Base-by-base conservation (phyloP, 2,329 filamentous ascomycete genomes). In the Eutypella sp. region DNA sequence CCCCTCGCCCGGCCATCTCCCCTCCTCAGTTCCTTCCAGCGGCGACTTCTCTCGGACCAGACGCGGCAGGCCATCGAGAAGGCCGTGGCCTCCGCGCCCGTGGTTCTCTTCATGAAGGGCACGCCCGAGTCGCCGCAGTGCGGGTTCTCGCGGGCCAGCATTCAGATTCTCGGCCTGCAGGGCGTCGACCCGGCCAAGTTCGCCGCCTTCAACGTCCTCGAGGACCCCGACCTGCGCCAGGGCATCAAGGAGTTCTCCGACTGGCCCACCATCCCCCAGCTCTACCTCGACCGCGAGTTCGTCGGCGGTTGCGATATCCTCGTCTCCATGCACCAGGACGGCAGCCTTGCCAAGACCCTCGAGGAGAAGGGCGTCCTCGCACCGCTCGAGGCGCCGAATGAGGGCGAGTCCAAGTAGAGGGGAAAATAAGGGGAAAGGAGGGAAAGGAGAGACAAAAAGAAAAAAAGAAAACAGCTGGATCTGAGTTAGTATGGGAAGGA, bases 231-330 rank as follows among this genome's bases (percentile, higher is more conserved):
- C 64, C 70, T 99, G 63, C 11, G 24, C 38, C 37, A 55, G 91
- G 92, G 93, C 43, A 96, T 99, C 73, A 99, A 99, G 73, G 92
- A 99, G 71, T 99, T 93, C 75, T 96, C 91, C 2, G 93, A 97
- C 65, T 99, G 93, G 93, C 93, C 93, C 13, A 99, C 93, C 18
- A 97, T 99, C 65, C 93, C 93, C 6, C 93, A 99, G 69, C 78
- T 99, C 16, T 99, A 97, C 69, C 77, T 99, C 42, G 82, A 95
- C 52, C 92, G 92, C 72, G 92, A 99, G 66, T 99, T 99, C 65
- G 76, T 99, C 40, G 93, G 93, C 45, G 93, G 93, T n/a, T 96
- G 91, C 66, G 93, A 99, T 68, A 99, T 99, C 54, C 69, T 99
- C 58, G 85, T 97, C 66, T 87, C 85, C 2, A 97, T 99, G 93